Evolutionary conservation across 2,329 filamentous ascomycete genomes (phyloP), one percentile per base, ranked within the genome.

Genomic region (Botrytis tulipae): DNA sequence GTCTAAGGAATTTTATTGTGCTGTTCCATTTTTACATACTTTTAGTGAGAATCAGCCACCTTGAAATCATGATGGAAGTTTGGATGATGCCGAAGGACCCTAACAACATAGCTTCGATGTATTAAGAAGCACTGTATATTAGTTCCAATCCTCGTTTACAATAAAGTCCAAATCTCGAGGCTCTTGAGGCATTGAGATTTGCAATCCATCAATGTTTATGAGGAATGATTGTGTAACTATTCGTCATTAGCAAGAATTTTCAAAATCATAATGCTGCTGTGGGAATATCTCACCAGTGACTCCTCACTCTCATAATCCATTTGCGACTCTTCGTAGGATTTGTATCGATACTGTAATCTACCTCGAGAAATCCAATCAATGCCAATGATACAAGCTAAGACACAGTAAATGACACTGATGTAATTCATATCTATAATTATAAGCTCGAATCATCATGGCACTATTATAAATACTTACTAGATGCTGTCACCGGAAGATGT

Each of bases 361-460:
- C 71, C 71, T 42, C 71, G 29, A 8, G 22, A 69, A 20, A 68
- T 37, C 71, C 71, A 72, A 60, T 72, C 71, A n/a, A 51, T 48
- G 7, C 48, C 40, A 7, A 69, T 25, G 25, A 72, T 14, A 18
- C n/a, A 51, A 48, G 57, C 25, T 12, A 72, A 44, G 7, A 69
- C 40, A 14, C 35, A 72, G 42, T 72, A 72, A 29, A 72, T 72
- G 22, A 72, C 29, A 37, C 71, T 69, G 40, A 72, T 72, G 25
- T 72, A 72, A 59, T 72, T 72, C 71, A 72, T 72, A 42, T 67
- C 71, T 72, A 25, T n/a, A 18, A 29, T 29, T 29, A 22, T 46
- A 37, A 72, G 51, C 18, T 18, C 35, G 9, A 32, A 3, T n/a
- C 12, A 16, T 0, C 10, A 25, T 25, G 6, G 32, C 9, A 4